Conservation (phyloP, 2,329 filamentous ascomycete genomes). For the Knoxdaviesia capensis region DNA sequence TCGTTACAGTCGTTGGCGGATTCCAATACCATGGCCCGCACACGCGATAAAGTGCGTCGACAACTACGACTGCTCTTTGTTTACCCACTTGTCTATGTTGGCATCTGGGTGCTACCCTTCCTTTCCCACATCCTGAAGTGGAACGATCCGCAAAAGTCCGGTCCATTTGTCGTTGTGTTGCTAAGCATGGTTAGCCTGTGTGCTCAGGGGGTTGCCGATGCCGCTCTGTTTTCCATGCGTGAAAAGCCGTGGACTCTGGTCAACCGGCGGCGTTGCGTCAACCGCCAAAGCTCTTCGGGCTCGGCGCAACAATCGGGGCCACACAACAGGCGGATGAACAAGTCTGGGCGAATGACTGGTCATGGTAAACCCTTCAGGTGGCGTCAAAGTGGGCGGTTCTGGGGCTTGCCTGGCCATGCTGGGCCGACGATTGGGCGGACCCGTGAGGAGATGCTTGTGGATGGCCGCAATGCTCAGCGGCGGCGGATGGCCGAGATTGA, state of each 20-base stretch:
- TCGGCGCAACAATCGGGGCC: slow-evolving; percentile 1
- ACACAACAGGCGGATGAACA: too few species aligned
- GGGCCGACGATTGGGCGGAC: slow-evolving; percentile 18
- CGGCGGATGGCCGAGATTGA: slow-evolving; percentile 26
- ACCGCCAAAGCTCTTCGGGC: slow-evolving; percentile 13
- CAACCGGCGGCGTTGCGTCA: slow-evolving; percentile 13
- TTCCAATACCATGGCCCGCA: slow-evolving; percentile 12
- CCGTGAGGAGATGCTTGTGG: slow-evolving; percentile 30
- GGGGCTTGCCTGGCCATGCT: slow-evolving; percentile 5
- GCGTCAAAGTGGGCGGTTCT: not conserved
- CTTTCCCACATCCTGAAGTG: slow-evolving; percentile 41
- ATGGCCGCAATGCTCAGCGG: slow-evolving; percentile 24
- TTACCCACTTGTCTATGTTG: slow-evolving; percentile 53
- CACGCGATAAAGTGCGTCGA: slow-evolving; percentile 37
- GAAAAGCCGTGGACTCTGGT: slow-evolving; percentile 44
- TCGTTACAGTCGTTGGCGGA: slow-evolving; percentile 6
- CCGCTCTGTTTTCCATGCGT: slow-evolving; percentile 43
- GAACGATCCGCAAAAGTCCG: slow-evolving; percentile 11
- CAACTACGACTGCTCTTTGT: slow-evolving; percentile 57
- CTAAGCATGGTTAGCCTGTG: slow-evolving; percentile 36
- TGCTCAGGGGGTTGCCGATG: slow-evolving; percentile 47
- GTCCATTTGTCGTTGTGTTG: slow-evolving; percentile 33
- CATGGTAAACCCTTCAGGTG: slow-evolving; percentile 6
- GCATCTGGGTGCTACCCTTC: slow-evolving; percentile 56
- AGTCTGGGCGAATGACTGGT: slow-evolving; percentile 4